phyloP scores from a whole-genome alignment of 2,329 filamentous ascomycete genomes.

The Penicillium sp. region DNA sequence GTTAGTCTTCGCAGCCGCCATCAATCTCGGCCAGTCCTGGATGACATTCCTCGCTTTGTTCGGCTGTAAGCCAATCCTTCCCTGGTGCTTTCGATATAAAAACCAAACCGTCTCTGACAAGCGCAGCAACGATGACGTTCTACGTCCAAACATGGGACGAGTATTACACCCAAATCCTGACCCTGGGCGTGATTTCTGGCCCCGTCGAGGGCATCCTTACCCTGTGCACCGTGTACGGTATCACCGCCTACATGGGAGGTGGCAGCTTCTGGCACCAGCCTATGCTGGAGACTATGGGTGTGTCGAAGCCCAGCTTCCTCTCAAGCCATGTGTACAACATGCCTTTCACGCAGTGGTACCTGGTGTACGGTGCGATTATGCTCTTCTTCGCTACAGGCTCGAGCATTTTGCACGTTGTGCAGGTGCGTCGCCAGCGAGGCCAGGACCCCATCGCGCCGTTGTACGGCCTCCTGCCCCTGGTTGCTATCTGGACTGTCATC shows the following conservation, averaged over 20 bases:
- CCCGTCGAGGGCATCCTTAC: slow-evolving; percentile 93
- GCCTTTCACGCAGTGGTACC: slow-evolving; percentile 88
- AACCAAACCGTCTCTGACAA: slow-evolving; percentile 9
- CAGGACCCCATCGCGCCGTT: slow-evolving; percentile 66
- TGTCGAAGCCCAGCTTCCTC: slow-evolving; percentile 64
- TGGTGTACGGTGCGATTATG: slow-evolving; percentile 79
- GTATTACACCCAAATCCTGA: slow-evolving; percentile 95
- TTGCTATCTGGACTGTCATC: slow-evolving; percentile 73
- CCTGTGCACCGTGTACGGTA: slow-evolving; percentile 73
- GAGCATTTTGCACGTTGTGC: slow-evolving; percentile 78
- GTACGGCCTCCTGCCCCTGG: slow-evolving; percentile 79
- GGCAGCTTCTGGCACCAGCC: slow-evolving; percentile 91
- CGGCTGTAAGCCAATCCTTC: slow-evolving; percentile 60
- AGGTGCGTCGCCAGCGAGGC: slow-evolving; percentile 70
- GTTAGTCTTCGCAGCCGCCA: slow-evolving; percentile 83
- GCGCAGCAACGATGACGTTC: slow-evolving; percentile 79
- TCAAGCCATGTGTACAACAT: slow-evolving; percentile 72
- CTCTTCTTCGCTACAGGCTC: slow-evolving; percentile 77
- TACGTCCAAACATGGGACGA: slow-evolving; percentile 99
- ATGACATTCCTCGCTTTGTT: slow-evolving; percentile 80
- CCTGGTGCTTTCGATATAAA: not conserved
- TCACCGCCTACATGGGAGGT: slow-evolving; percentile 82
- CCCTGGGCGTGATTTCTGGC: slow-evolving; percentile 85
- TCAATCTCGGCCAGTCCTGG: slow-evolving; percentile 93
- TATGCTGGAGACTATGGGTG: slow-evolving; percentile 67